A percentile compares a stretch with the other conserved stretches of the same genome.
These are phyloP conservation scores for Malus hybrid DNA, from an alignment of 331 rosid genomes.

Conservation along the genomic window DNA sequence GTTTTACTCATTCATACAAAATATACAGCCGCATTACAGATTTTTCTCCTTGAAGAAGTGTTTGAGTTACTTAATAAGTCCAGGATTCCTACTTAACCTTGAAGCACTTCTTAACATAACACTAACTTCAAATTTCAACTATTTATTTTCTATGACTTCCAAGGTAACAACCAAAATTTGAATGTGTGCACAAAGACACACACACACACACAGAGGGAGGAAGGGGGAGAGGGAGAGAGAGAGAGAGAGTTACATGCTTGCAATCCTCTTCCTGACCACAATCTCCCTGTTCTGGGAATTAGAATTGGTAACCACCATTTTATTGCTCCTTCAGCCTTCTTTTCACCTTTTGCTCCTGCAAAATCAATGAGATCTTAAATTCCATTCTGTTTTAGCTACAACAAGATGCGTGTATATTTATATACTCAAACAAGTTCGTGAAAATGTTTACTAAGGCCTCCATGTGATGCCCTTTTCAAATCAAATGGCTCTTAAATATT, in stretches of 20 bases:
- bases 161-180: constrained; percentile 3
- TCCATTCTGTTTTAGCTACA: not conserved
- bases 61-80: not conserved
- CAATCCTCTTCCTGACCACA: constrained; percentile 63
- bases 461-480: not conserved
- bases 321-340: not conserved
- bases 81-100: not conserved
- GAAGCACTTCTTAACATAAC: not conserved
- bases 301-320: constrained; percentile 56
- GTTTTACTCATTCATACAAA: not conserved
- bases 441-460: not conserved
- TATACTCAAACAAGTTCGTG: not conserved
- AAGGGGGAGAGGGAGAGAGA: not conserved
- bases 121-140: not conserved
- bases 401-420: not conserved
- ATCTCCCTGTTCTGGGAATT: constrained; percentile 66
- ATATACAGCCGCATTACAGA: not conserved
- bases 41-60: not conserved
- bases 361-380: not conserved
- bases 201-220: not conserved
- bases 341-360: not conserved
- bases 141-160: not conserved
- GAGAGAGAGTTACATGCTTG: constrained; percentile 57
- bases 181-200: not conserved
- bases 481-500: not conserved